phyloP scores from a whole-genome alignment of 495 filamentous ascomycete genomes.

The Podospora comata region DNA sequence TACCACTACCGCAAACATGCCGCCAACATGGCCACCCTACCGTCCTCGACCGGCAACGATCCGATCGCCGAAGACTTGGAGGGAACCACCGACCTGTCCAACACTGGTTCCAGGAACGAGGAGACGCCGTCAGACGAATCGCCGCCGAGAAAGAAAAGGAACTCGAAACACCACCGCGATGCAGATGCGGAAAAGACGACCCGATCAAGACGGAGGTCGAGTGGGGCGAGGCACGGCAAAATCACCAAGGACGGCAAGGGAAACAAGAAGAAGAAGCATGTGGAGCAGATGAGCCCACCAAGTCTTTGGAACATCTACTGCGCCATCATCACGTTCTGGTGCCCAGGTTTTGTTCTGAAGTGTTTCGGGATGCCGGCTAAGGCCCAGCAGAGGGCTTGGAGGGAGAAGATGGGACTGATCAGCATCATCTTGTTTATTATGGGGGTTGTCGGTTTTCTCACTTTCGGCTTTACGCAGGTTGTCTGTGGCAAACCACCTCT shows the following conservation, averaged over 20 bases:
- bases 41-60: slow-evolving; percentile 89
- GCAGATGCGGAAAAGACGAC: slow-evolving; percentile 39
- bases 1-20: slow-evolving; percentile 93
- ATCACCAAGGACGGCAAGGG: slow-evolving; percentile 60
- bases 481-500: slow-evolving; percentile 71
- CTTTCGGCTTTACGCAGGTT: slow-evolving; percentile 88
- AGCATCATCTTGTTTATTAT: slow-evolving; percentile 89
- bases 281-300: slow-evolving; percentile 70
- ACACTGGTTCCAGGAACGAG: slow-evolving; percentile 36
- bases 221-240: slow-evolving; percentile 39
- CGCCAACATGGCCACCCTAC: slow-evolving; percentile 79
- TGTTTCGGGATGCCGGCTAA: slow-evolving; percentile 87
- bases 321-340: slow-evolving; percentile 89
- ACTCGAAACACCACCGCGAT: slow-evolving; percentile 22
- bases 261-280: slow-evolving; percentile 36
- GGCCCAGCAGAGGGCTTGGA: slow-evolving; percentile 89
- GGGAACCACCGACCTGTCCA: slow-evolving; percentile 44
- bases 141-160: slow-evolving; percentile 32
- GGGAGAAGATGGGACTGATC: slow-evolving; percentile 97
- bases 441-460: slow-evolving; percentile 88
- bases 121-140: slow-evolving; percentile 40
- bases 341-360: slow-evolving; percentile 74
- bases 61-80: slow-evolving; percentile 71
- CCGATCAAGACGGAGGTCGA: slow-evolving; percentile 33
- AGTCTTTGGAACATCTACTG: slow-evolving; percentile 97